These are phyloP conservation scores for Gossypium schwendimanii DNA, from an alignment of 441 rosid species.

Conservation along the genomic window DNA sequence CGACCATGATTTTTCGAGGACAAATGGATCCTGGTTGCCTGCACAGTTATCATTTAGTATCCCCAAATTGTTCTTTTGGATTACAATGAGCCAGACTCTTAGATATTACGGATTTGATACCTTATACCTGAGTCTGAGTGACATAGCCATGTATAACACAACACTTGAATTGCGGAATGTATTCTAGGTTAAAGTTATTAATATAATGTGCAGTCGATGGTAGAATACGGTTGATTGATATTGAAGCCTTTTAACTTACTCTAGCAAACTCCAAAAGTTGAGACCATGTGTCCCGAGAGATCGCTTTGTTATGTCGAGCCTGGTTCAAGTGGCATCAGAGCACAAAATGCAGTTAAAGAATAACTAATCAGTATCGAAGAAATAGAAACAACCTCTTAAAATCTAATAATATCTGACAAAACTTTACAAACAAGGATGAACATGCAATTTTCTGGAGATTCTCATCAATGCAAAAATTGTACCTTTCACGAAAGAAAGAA, in stretches of 20 bases:
- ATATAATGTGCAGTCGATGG: background rate
- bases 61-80: background rate
- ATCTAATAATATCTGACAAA: background rate
- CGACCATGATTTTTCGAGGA: too few relatives aligned
- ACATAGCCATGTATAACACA: background rate
- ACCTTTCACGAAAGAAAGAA: background rate
- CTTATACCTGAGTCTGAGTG: background rate
- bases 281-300: constrained; percentile 92
- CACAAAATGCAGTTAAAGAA: constrained; percentile 6
- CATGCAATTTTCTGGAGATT: background rate
- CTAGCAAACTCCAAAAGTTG: constrained; percentile 78
- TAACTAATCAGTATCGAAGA: constrained; percentile 6
- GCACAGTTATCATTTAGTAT: too few relatives aligned
- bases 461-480: background rate
- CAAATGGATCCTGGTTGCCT: too few relatives aligned
- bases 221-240: background rate
- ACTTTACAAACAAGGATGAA: background rate
- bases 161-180: background rate
- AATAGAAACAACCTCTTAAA: background rate
- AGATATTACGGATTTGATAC: background rate
- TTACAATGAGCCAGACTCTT: background rate
- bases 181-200: background rate
- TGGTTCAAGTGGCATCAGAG: constrained; percentile 25
- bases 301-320: constrained; percentile 90
- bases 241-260: constrained; percentile 29